Base-by-base conservation (phyloP, 345 rosid genomes). In the Firmiana major region DNA sequence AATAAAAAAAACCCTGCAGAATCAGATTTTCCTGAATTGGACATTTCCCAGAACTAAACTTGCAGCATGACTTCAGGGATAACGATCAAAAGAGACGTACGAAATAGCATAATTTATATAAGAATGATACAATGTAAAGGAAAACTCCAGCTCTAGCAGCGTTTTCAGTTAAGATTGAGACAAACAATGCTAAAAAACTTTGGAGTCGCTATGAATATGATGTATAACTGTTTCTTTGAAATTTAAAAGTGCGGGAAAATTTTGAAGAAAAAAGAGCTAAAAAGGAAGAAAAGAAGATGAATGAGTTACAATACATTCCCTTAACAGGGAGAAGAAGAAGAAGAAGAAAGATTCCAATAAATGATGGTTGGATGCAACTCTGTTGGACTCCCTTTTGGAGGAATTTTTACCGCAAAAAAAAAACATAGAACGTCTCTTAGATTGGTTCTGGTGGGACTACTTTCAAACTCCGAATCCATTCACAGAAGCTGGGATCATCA, bases 401-500 rank as follows among this genome's bases (percentile, higher is more conserved):
- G 68, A 43, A 34, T 26, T 13, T 42, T 24, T 67, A 7, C 64
- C 9, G 45, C 53, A 9, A 62, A 21, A 59, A 21, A 59, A 3
- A 31, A 3, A 40, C 0, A 0, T 62, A 58, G 7, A 31, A 16
- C 21, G 11, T 69, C 43, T 59, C 49, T 77, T 85, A 89, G 84
- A 87, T 85, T 46, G 93, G 92, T 80, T 91, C 96, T 1, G 96
- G 93, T 48, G 96, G 92, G 75, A 90, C 85, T 45, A 91, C 90
- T 84, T 88, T 91, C 86, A 96, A 84, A 74, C 89, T 83, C n/a
- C 84, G 88, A 87, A 88, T 92, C 99, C 98, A 96, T 81, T 96
- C 97, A 7, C 97, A 93, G 81, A 89, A 87, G 83, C 99, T 96
- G 7, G 92, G 93, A 82, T 96, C 98, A 74, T 96, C 97, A 24